Base-by-base conservation (phyloP, 345 rosid species). In the Arabis hirsuta region DNA sequence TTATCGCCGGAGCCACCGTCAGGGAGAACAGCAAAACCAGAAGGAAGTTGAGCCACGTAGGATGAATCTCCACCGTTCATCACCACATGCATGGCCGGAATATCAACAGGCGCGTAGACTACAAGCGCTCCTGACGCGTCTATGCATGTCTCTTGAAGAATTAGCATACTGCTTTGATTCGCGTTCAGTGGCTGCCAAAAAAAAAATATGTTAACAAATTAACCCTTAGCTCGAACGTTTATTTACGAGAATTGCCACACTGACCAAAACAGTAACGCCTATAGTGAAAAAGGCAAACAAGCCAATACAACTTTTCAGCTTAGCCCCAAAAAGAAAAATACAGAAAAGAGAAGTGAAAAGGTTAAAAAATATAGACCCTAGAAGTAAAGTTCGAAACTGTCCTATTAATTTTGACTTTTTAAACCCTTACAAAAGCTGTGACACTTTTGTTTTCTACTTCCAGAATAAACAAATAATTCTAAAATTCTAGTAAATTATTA, bases 21-120 rank as follows among this genome's bases (percentile, higher is more conserved):
- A 26, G 96, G 96, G 27, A 91, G 86, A 50, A 91, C 81, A 11
- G 89, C 91, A 32, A 91, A 89, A 26, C 97, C 97, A 0, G 97
- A 89, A 2, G 97, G 97, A 31, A 91, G 88, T 34, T 89, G 88
- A 5, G 91, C 90, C 44, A 89, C 97, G 43, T 85, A 87, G 38
- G 92, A 86, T 3, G 97, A 83, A 65, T 91, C 97, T 1, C 87
- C 90, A 38, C 92, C 92, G 63, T 78, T 81, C 88, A 85, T 85
- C 12, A 85, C 86, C 1, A 76, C 82, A 57, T 81, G 78, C 83
- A 85, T 84, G 34, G 90, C 83, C 0, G 90, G 82, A 16, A 84
- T 58, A 68, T 87, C 88, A n/a, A 87, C 87, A 9, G 92, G 88
- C 32, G 90, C 92, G 82, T 87, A 87, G 14, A 87, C 84, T 3